These are phyloP conservation scores for Diatrype stigma DNA, from an alignment of 2,329 filamentous ascomycete species.

Conservation along the genomic window DNA sequence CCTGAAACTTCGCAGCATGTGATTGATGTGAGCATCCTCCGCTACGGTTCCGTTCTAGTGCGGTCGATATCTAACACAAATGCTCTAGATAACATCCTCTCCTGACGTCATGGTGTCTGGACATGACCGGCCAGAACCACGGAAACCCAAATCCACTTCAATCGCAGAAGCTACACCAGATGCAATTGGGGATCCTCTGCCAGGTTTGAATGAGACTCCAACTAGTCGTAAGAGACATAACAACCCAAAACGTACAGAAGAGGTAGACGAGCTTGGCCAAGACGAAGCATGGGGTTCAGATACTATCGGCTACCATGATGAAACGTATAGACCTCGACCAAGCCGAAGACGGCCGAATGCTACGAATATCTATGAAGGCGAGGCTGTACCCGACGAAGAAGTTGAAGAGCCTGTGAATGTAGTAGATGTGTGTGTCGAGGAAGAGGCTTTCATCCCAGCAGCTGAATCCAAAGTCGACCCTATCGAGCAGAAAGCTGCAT, in stretches of 20 bases:
- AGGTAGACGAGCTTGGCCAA: slow-evolving; percentile 24
- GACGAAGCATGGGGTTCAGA: slow-evolving; percentile 13
- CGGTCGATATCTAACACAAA: slow-evolving; percentile 6
- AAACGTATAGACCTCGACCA: slow-evolving; percentile 15
- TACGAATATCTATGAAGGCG: slow-evolving; percentile 5
- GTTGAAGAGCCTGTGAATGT: neutral
- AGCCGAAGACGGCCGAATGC: slow-evolving; percentile 13
- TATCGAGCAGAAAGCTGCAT: neutral
- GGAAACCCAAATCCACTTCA: neutral
- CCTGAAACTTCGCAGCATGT: slow-evolving; percentile 7
- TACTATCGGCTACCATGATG: slow-evolving; percentile 7
- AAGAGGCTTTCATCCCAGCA: no score
- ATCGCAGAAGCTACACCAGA: slow-evolving; percentile 5
- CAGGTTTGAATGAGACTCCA: slow-evolving; percentile 2
- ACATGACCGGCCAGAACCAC: slow-evolving; percentile 4
- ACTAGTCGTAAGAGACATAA: slow-evolving; percentile 16
- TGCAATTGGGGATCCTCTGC: slow-evolving; percentile 1
- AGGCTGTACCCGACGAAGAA: neutral
- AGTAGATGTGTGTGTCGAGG: neutral
- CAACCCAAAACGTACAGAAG: slow-evolving; percentile 11
- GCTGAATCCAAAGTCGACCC: neutral
- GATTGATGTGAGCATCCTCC: slow-evolving; percentile 18
- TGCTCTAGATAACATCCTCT: slow-evolving; percentile 23
- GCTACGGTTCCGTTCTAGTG: neutral
- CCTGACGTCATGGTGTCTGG: slow-evolving; percentile 20